phyloP scores from a whole-genome alignment of 2,329 filamentous ascomycete species.

The Aciculosporium take region DNA sequence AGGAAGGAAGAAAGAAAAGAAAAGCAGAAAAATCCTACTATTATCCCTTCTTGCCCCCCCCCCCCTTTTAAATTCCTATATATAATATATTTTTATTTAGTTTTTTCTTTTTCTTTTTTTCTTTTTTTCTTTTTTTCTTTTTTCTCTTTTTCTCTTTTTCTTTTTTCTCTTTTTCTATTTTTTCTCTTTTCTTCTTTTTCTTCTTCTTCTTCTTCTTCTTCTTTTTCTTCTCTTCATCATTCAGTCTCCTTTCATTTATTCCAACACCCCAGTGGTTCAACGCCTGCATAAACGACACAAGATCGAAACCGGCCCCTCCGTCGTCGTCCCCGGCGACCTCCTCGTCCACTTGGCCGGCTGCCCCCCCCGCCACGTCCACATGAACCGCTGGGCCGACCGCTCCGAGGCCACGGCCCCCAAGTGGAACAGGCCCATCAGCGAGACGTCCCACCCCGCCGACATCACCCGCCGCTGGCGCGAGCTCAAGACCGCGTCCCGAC shows the following conservation, averaged over 20 bases:
- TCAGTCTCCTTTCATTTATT: too few species aligned
- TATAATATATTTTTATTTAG: neutral
- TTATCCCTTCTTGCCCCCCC: too few species aligned
- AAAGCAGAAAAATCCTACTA: too few species aligned
- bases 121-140: neutral
- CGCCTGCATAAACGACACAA: conserved; percentile 6
- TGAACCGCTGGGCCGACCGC: conserved; percentile 2
- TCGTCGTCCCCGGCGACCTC: conserved; percentile 8
- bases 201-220: neutral
- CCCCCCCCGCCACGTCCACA: neutral
- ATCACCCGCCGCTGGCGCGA: conserved; percentile 2
- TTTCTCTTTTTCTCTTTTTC: neutral
- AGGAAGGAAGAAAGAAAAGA: too few species aligned
- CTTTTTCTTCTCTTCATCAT: neutral
- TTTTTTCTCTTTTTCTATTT: neutral
- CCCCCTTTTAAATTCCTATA: too few species aligned
- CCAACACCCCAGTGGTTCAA: conserved; percentile 13
- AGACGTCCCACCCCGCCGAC: neutral
- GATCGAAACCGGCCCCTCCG: neutral
- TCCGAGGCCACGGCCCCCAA: conserved; percentile 1
- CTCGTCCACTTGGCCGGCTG: conserved; percentile 10
- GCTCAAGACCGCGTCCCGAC: neutral
- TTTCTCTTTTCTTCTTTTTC: neutral
- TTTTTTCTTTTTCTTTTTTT: neutral
- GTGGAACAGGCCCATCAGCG: conserved; percentile 1